Percentiles rank a stretch among this genome's conserved stretches.
phyloP scores from a whole-genome alignment of 169 alveolate species.

The Plasmodium inui region DNA sequence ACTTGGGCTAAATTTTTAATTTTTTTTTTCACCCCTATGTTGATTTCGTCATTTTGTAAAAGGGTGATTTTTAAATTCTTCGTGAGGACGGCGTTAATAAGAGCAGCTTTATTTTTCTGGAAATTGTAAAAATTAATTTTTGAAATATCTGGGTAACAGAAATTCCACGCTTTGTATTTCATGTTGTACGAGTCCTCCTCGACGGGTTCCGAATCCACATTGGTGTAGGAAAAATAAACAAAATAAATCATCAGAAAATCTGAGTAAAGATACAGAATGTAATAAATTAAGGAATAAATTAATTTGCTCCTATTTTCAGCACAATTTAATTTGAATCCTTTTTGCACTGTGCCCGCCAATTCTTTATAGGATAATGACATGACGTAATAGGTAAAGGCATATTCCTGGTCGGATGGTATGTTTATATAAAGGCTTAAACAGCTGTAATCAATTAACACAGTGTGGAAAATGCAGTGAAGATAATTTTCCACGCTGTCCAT shows the following conservation, averaged over 20 bases:
- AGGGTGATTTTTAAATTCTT: constrained; percentile 35
- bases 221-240: constrained; percentile 48
- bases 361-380: constrained; percentile 62
- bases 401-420: constrained; percentile 58
- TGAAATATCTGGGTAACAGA: constrained; percentile 34
- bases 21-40: constrained; percentile 43
- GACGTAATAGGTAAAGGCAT: constrained; percentile 66
- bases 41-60: constrained; percentile 14
- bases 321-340: constrained; percentile 5
- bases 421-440: constrained; percentile 66
- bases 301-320: constrained; percentile 7
- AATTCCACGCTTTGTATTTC: constrained; percentile 47
- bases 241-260: constrained; percentile 70
- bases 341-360: constrained; percentile 25
- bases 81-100: constrained; percentile 16
- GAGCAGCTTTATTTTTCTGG: constrained; percentile 47
- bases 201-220: constrained; percentile 19
- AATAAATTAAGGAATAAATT: constrained; percentile 54
- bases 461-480: constrained; percentile 50
- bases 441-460: constrained; percentile 35
- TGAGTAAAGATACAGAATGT: constrained; percentile 34
- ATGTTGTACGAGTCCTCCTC: constrained; percentile 36
- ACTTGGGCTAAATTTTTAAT: constrained; percentile 37
- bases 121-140: constrained; percentile 50
- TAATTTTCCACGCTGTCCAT: constrained; percentile 57